Evolutionary conservation across 176 grass and related monocot species (phyloP).

Genomic region (Hordeum vulgare): DNA sequence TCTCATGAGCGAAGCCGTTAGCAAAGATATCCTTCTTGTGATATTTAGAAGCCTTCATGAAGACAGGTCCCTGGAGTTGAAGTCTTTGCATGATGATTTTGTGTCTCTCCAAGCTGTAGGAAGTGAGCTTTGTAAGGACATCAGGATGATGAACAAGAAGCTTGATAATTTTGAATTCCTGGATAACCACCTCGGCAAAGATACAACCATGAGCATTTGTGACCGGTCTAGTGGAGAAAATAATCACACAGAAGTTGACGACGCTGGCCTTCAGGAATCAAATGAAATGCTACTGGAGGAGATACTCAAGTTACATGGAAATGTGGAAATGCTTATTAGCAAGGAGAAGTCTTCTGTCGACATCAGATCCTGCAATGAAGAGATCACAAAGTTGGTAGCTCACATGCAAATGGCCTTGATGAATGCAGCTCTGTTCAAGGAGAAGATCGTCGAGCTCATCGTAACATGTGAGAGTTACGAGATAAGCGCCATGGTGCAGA

Average conservation of each 20-base stretch:
- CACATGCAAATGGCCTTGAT: constrained; percentile 65
- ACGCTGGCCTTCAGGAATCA: constrained; percentile 24
- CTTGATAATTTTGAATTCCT: constrained; percentile 34
- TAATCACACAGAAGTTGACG: constrained; percentile 8
- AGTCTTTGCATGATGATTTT: constrained; percentile 38
- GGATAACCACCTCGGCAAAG: constrained; percentile 31
- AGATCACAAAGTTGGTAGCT: constrained; percentile 49
- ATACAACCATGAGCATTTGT: constrained; percentile 29
- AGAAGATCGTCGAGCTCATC: constrained; percentile 71
- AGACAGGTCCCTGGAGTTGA: constrained; percentile 48
- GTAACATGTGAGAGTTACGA: constrained; percentile 81
- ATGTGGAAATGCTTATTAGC: constrained; percentile 35
- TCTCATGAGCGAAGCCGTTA: constrained; percentile 50
- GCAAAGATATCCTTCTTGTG: constrained; percentile 56
- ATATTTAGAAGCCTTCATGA: constrained; percentile 49
- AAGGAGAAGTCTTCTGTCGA: constrained; percentile 31
- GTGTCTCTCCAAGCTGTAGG: constrained; percentile 39
- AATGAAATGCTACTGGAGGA: constrained; percentile 37
- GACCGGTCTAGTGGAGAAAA: constrained; percentile 15
- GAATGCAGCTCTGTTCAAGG: constrained; percentile 73
- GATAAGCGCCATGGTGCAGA: constrained; percentile 73
- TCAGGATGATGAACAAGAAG: constrained; percentile 43
- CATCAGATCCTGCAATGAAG: constrained; percentile 44
- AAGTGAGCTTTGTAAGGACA: constrained; percentile 42
- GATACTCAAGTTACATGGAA: constrained; percentile 18